Percentiles rank a stretch among this genome's conserved stretches.
Conservation (phyloP, 768 basidiomycete genomes). For the Pleurotus platypus region DNA sequence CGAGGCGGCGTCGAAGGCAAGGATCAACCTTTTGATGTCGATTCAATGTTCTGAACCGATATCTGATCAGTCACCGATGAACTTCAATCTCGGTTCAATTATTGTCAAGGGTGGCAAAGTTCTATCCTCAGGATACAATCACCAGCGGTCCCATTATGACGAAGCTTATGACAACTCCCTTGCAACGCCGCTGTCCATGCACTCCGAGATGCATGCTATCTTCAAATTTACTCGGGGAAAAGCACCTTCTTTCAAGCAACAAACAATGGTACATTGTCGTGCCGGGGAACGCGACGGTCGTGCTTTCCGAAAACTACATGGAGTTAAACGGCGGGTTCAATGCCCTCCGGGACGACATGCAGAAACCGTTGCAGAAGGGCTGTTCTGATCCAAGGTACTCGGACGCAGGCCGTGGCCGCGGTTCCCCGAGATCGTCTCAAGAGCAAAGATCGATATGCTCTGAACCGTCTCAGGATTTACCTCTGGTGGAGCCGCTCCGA, state of each 20-base stretch:
- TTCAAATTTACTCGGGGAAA: slow-evolving; percentile 45
- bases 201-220: slow-evolving; percentile 61
- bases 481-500: slow-evolving; percentile 6
- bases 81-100: slow-evolving; percentile 42
- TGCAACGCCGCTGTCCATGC: slow-evolving; percentile 42
- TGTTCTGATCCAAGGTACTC: not conserved
- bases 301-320: not conserved
- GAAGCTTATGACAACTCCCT: slow-evolving; percentile 34
- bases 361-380: not conserved
- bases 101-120: slow-evolving; percentile 53
- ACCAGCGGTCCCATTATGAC: slow-evolving; percentile 51
- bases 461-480: not conserved
- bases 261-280: slow-evolving; percentile 11
- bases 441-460: not conserved
- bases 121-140: slow-evolving; percentile 50
- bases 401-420: not conserved
- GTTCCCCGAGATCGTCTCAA: not conserved
- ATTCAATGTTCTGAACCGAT: not conserved
- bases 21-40: not conserved
- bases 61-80: slow-evolving; percentile 34
- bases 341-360: not conserved
- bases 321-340: slow-evolving; percentile 4
- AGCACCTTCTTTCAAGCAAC: slow-evolving; percentile 51
- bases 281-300: not conserved
- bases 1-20: slow-evolving; percentile 41